Evolutionary conservation across 2,329 filamentous ascomycete genomes (phyloP).

Genomic region (Plectosphaerella sp.): DNA sequence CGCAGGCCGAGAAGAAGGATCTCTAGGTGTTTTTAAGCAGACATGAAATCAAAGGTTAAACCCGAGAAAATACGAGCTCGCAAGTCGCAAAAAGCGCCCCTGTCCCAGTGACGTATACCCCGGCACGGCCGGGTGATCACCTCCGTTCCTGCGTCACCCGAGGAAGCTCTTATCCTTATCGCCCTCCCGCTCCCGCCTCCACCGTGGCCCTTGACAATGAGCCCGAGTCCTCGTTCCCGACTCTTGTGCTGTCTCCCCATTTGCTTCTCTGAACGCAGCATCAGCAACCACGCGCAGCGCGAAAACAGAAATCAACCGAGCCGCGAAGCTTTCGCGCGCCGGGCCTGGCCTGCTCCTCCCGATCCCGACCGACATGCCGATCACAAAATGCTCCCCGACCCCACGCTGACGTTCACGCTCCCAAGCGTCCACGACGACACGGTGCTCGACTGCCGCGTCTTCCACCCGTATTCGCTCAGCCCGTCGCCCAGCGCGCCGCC

Average conservation of each 20-base stretch:
- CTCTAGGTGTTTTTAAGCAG: neutral
- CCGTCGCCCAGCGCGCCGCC: conserved; percentile 24
- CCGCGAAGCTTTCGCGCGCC: too few relatives aligned
- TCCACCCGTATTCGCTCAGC: conserved; percentile 56
- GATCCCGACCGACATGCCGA: neutral
- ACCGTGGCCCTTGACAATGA: neutral
- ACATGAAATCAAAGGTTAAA: neutral
- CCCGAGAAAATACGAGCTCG: neutral
- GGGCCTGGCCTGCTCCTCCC: too few relatives aligned
- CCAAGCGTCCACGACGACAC: conserved; percentile 79
- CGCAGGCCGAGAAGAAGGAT: conserved; percentile 28
- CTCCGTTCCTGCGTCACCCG: neutral
- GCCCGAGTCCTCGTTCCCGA: too few relatives aligned
- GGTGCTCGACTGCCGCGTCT: conserved; percentile 75
- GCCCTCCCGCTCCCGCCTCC: neutral
- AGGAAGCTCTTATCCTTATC: neutral
- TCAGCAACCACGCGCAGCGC: too few relatives aligned
- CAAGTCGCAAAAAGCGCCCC: neutral
- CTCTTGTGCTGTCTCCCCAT: neutral
- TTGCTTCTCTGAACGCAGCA: neutral
- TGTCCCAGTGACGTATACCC: neutral
- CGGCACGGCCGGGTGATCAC: neutral
- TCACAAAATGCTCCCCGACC: conserved; percentile 48
- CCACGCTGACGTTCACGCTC: conserved; percentile 66
- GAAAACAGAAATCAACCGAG: too few relatives aligned